phyloP scores from a whole-genome alignment of 352 stramenopile genomes.

The Globisporangium acanthophoron region DNA sequence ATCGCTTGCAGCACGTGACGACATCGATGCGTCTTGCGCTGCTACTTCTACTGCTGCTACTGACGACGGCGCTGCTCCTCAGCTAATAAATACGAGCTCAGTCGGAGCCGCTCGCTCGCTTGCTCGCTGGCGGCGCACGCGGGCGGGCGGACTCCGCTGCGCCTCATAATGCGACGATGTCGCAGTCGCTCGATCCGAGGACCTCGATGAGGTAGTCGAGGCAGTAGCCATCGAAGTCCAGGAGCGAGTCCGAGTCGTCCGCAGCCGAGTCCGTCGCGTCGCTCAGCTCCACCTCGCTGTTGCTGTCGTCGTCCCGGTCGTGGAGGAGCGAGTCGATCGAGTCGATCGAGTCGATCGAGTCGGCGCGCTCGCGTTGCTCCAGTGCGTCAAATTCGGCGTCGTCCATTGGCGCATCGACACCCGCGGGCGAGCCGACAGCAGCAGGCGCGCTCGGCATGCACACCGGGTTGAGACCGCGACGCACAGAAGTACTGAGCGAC shows the following conservation, averaged over 20 bases:
- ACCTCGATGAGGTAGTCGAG: constrained; percentile 14
- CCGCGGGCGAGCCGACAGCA: constrained; percentile 1
- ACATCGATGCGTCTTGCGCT: too few species aligned
- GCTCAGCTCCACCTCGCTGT: constrained; percentile 9
- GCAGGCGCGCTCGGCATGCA: background rate
- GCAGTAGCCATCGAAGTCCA: constrained; percentile 12
- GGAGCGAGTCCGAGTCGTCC: constrained; percentile 5
- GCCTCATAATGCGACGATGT: constrained; percentile 8
- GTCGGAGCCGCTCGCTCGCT: background rate
- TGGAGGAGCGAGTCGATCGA: background rate
- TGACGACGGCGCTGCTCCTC: too few species aligned
- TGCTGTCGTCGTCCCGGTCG: background rate
- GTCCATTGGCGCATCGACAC: constrained; percentile 5
- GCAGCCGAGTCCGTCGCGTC: constrained; percentile 3
- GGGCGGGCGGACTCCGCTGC: background rate
- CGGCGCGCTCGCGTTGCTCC: background rate
- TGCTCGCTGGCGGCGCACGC: background rate
- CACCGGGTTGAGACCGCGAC: constrained; percentile 7
- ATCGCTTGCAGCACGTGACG: too few species aligned
- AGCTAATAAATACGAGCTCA: background rate
- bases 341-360: constrained; percentile 9
- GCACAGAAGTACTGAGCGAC: background rate
- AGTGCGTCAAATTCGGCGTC: constrained; percentile 3
- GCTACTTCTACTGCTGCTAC: too few species aligned
- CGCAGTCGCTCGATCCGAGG: constrained; percentile 3